Base-by-base conservation (phyloP, 768 basidiomycete species). In the Fomitopsis serialis region DNA sequence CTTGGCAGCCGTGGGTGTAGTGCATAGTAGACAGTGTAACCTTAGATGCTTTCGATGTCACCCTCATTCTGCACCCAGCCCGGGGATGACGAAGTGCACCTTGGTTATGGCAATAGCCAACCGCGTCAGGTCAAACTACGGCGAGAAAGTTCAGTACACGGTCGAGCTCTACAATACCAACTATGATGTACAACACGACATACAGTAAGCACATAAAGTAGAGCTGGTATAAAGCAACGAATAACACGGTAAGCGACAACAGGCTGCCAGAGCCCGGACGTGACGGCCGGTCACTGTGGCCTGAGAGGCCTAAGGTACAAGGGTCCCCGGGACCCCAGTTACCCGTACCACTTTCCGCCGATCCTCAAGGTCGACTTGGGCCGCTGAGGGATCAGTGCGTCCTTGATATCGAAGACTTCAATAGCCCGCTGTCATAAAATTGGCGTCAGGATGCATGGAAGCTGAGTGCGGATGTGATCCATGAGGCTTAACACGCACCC, bases 361-460 rank as follows among this genome's bases (percentile, higher is more conserved):
- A 83, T 69, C 56, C 72, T 78, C 23, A 72, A 81, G 55, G 71
- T 68, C 1, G 83, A 79, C 34, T 80, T 74, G 3, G 80, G 75
- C 34, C 94, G 79, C 59, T 84, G 81, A 0, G 93, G 92, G 54
- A 98, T 91, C 55, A 74, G 74, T 2, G 90, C 74, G 56, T 85
- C 75, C 0, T 68, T 84, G 61, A 98, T 95, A 29, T 89, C 70
- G 71, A 94, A 97, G 0, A 88, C 79, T 56, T 92, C 80, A 61
- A 91, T 97, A 8, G 96, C 93, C 11, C 86, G 81, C 93, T 96
- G 27, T 48, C 25, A 27, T 11, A 45, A 6, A 21, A 42, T 34
- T 51, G 49, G 42, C 32, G 43, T 42, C 40, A 25, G 12, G n/a
- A n/a, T n/a, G 42, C 17, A 7, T 24, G 25, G 43, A 53, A 42